Evolutionary conservation across 345 rosid species (phyloP).

Genomic region (Physaria fendleri): DNA sequence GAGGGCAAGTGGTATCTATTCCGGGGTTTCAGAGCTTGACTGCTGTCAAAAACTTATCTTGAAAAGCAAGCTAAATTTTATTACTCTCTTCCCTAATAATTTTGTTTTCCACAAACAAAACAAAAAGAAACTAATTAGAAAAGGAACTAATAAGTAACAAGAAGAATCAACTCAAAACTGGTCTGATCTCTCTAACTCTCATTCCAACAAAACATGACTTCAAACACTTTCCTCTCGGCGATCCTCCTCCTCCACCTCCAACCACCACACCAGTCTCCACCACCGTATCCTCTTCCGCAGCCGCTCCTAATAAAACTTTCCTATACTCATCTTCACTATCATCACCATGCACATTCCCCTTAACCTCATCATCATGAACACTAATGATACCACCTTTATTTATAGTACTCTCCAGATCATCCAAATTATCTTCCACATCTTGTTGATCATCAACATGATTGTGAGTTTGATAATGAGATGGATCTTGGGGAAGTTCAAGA

Average conservation of each 20-base stretch:
- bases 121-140: background rate
- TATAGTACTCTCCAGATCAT: slow-evolving; percentile 4
- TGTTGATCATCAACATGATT: background rate
- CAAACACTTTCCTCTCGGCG: slow-evolving; percentile 34
- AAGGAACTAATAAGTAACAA: too few relatives aligned
- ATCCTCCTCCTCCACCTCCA: too few relatives aligned
- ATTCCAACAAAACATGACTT: slow-evolving; percentile 31
- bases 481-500: slow-evolving; percentile 19
- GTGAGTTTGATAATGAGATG: background rate
- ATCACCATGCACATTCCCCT: slow-evolving; percentile 27
- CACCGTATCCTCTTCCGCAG: slow-evolving; percentile 9
- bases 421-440: slow-evolving; percentile 6
- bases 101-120: background rate
- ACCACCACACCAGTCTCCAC: too few relatives aligned
- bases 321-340: slow-evolving; percentile 15
- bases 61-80: too few relatives aligned
- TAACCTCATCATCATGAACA: background rate
- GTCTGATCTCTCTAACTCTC: slow-evolving; percentile 26
- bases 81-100: background rate
- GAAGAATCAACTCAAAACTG: slow-evolving; percentile 24
- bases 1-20: too few relatives aligned
- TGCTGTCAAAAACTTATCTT: too few relatives aligned
- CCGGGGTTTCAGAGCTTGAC: too few relatives aligned
- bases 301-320: slow-evolving; percentile 6
- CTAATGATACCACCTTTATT: background rate